Base-by-base conservation (phyloP, 768 basidiomycete species). In the Megacollybia marginata region DNA sequence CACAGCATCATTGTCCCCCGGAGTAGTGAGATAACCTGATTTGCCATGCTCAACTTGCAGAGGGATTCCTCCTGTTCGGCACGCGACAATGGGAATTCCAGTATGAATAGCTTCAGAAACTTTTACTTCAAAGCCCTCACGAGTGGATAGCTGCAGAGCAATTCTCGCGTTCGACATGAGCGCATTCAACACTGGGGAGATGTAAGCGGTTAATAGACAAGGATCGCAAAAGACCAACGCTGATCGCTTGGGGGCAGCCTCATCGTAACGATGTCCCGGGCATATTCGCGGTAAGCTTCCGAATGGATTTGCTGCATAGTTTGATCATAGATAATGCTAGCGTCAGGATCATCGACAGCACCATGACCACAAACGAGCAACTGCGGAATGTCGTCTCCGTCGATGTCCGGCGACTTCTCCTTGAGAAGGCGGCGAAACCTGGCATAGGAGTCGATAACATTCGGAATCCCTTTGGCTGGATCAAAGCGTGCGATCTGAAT, bases 71-170 rank as follows among this genome's bases (percentile, higher is more conserved):
- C 94, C 94, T 4, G 94, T 40, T 40, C 38, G 38, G 13, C 13
- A 40, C 3, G 18, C 38, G 15, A 40, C 38, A 33, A 94, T 75
- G 32, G 92, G 92, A 54, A 88, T 87, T 52, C 88, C 88, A 31
- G 90, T 82, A 66, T 94, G 89, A 47, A 97, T 74, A n/a, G 89
- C 91, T 69, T 95, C 91, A 44, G 91, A 92, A 46, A 94, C 92
- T 66, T 97, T 97, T 68, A 97, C 91, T 62, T 97, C 94, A 69
- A 96, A 97, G 28, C 94, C 94, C 69, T 97, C 94, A 50, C 92
- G 85, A 42, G 88, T 85, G 47, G 90, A 92, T 42, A 97, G 81
- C 65, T 97, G 94, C 45, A 92, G 78, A 4, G 89, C 92, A 51
- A 94, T 85, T 71, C 88, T 85, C 42, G 89, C 78, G 56, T 93